Evolutionary conservation across 306 rosid species (phyloP).

Genomic region (Nissolia schottii): DNA sequence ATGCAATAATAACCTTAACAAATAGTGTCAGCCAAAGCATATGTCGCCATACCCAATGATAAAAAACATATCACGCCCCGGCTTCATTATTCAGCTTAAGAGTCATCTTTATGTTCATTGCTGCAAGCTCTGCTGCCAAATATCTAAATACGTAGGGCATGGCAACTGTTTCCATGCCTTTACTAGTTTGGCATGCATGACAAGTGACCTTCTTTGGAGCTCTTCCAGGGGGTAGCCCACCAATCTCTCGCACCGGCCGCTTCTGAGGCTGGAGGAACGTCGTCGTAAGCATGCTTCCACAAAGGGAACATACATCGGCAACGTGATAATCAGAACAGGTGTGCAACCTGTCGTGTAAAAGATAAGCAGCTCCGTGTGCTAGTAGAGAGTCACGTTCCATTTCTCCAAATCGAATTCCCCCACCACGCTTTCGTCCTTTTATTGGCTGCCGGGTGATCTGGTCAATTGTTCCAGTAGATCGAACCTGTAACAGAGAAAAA

Average conservation of each 20-base stretch:
- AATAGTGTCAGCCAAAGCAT: not conserved
- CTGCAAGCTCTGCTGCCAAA: constrained; percentile 88
- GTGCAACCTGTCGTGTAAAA: constrained; percentile 86
- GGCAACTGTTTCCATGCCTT: constrained; percentile 92
- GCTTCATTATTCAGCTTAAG: constrained; percentile 49
- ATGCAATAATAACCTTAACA: not conserved
- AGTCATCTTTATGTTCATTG: constrained; percentile 90
- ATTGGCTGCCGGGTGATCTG: constrained; percentile 84
- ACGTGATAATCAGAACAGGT: constrained; percentile 90
- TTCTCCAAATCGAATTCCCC: constrained; percentile 97
- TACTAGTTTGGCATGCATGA: constrained; percentile 67
- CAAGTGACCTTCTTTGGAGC: constrained; percentile 61
- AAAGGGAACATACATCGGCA: constrained; percentile 82
- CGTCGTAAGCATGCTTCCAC: constrained; percentile 80
- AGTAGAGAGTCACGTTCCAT: constrained; percentile 98
- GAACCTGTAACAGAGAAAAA: constrained; percentile 50
- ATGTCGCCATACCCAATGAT: not conserved
- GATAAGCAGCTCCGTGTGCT: constrained; percentile 95
- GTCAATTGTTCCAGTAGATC: constrained; percentile 82
- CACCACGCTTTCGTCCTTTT: constrained; percentile 88
- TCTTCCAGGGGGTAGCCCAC: constrained; percentile 64
- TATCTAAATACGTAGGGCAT: constrained; percentile 92
- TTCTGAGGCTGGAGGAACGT: constrained; percentile 49
- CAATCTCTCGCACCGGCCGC: constrained; percentile 38
- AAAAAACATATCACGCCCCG: constrained; percentile 26